Percentiles rank a stretch among this genome's conserved stretches.
Evolutionary conservation across 495 filamentous ascomycete species (phyloP).

Genomic region (Saxophila tyrrhenica): DNA sequence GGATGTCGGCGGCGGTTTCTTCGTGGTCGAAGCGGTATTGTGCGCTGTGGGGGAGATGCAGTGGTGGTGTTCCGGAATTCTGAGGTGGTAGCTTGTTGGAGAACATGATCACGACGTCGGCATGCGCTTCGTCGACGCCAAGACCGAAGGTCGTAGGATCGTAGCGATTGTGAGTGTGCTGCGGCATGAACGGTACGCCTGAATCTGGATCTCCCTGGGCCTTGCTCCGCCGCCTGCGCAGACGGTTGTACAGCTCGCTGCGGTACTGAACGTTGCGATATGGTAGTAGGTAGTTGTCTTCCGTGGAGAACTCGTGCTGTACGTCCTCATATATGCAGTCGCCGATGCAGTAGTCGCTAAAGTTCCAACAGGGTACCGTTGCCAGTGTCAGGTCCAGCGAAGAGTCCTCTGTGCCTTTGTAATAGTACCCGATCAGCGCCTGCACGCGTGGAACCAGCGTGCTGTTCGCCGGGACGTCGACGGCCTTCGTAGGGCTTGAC

Average conservation of each 20-base stretch:
- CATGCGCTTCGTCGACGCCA: not conserved
- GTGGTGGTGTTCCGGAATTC: not conserved
- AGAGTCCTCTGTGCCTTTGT: not conserved
- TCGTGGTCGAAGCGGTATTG: not conserved
- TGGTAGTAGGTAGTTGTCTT: not conserved
- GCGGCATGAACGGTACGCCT: not conserved
- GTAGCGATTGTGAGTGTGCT: not conserved
- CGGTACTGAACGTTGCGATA: not conserved
- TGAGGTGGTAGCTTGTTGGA: not conserved
- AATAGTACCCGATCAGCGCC: not conserved
- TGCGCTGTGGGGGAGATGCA: not conserved
- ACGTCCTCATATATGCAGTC: not conserved
- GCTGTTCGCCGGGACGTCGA: not conserved
- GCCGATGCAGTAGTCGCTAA: not conserved
- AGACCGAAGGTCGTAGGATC: not conserved
- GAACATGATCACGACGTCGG: not conserved
- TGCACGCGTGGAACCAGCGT: not conserved
- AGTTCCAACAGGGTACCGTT: not conserved
- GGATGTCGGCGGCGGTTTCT: not conserved
- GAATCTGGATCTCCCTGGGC: not conserved
- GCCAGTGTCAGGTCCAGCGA: not conserved
- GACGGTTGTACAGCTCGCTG: not conserved
- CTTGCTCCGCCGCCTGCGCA: not conserved
- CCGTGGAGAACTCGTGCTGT: not conserved
- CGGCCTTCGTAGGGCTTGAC: not conserved